Evolutionary conservation across 345 rosid genomes (phyloP).

Genomic region (Arabidopsis suecica): DNA sequence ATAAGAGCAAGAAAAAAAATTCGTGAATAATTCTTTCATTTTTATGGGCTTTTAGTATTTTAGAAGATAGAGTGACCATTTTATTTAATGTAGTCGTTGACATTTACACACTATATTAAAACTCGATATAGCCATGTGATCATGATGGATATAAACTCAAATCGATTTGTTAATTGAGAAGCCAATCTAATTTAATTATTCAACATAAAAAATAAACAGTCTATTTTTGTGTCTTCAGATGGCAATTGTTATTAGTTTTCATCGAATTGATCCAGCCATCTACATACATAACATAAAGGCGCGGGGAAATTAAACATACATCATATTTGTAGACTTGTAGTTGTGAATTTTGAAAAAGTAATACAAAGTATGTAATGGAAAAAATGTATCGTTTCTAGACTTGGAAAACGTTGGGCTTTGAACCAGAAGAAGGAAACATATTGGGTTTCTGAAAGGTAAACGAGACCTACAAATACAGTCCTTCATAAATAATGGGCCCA

Average conservation of each 20-base stretch:
- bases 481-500: not conserved
- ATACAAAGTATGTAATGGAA: not conserved
- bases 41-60: too few species aligned
- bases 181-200: not conserved
- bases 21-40: too few species aligned
- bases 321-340: too few species aligned
- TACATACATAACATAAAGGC: not conserved
- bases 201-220: too few species aligned
- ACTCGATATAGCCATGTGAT: slow-evolving; percentile 16
- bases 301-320: too few species aligned
- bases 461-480: not conserved
- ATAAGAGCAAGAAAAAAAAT: too few species aligned
- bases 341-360: not conserved
- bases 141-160: slow-evolving; percentile 10
- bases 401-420: not conserved
- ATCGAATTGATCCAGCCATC: not conserved
- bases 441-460: slow-evolving; percentile 3
- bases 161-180: not conserved
- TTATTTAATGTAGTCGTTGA: not conserved
- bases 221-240: not conserved
- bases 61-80: too few species aligned
- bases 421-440: not conserved
- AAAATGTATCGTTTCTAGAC: not conserved
- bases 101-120: not conserved
- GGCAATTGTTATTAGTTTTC: not conserved